Conservation (phyloP, 139 green algal species). For the Penium margaritaceum region DNA sequence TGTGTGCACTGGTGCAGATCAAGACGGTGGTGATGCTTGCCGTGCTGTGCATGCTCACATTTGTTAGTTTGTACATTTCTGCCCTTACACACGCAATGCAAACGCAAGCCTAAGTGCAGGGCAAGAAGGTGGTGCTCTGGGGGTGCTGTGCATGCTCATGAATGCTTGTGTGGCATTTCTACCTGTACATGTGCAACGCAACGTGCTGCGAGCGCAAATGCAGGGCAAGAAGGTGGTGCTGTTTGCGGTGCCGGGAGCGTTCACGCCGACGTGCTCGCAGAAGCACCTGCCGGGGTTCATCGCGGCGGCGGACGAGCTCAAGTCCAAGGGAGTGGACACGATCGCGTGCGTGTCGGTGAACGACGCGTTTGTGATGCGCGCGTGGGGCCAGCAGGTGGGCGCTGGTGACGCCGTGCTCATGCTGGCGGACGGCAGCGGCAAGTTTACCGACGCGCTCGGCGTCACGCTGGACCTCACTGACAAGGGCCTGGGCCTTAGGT, state of each 20-base stretch:
- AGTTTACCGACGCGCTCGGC: conserved; percentile 63
- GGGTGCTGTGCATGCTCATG: too few relatives aligned
- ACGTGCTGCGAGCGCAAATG: too few relatives aligned
- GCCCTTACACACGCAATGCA: too few relatives aligned
- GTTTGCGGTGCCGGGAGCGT: conserved; percentile 56
- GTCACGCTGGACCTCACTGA: conserved; percentile 75
- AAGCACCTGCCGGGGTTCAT: conserved; percentile 58
- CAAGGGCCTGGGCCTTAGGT: conserved; percentile 59
- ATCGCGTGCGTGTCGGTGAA: conserved; percentile 93
- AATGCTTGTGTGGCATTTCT: too few relatives aligned
- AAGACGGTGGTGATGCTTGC: too few relatives aligned
- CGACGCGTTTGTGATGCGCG: conserved; percentile 84
- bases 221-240: conserved; percentile 84
- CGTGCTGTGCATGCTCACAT: too few relatives aligned
- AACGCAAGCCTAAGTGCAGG: too few relatives aligned
- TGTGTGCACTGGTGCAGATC: too few relatives aligned
- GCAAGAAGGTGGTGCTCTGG: too few relatives aligned
- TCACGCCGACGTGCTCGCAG: conserved; percentile 56
- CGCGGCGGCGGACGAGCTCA: conserved; percentile 84
- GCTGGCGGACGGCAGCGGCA: conserved; percentile 72
- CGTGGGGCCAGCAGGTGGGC: conserved; percentile 77
- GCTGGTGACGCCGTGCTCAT: conserved; percentile 66
- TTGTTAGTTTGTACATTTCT: too few relatives aligned
- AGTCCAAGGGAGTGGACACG: conserved; percentile 78
- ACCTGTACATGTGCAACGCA: background rate